phyloP scores from a whole-genome alignment of 1,284 basidiomycete species.

The Papiliotrema terrestris region DNA sequence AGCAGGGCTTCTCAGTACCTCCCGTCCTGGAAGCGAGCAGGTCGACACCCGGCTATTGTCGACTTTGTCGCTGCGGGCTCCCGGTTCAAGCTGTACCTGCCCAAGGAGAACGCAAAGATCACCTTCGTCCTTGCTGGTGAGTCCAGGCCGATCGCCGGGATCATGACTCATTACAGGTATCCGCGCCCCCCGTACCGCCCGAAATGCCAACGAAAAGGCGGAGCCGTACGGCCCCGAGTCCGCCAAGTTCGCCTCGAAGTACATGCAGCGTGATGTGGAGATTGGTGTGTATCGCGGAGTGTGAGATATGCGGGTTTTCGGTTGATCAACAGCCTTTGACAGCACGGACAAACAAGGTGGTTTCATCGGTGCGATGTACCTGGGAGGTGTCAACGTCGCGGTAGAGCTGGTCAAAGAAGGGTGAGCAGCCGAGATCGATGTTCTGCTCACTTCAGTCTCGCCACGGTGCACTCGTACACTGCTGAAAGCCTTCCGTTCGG shows the following conservation, averaged over 20 bases:
- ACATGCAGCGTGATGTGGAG: constrained; percentile 94
- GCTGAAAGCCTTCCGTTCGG: constrained; percentile 76
- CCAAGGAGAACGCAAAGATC: constrained; percentile 86
- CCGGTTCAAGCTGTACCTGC: constrained; percentile 86
- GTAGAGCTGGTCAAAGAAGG: constrained; percentile 80
- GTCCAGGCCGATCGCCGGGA: constrained; percentile 9
- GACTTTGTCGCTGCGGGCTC: constrained; percentile 93
- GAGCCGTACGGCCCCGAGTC: constrained; percentile 87
- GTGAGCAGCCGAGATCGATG: constrained; percentile 15
- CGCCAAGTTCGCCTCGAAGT: constrained; percentile 72
- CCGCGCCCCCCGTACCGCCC: constrained; percentile 74
- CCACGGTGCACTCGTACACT: constrained; percentile 80
- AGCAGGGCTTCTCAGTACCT: constrained; percentile 78
- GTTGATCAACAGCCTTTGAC: constrained; percentile 58
- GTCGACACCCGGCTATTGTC: constrained; percentile 76
- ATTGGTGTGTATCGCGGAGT: constrained; percentile 52
- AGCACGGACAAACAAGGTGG: constrained; percentile 90
- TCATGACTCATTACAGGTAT: constrained; percentile 57
- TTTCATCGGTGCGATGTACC: constrained; percentile 85
- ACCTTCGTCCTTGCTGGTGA: constrained; percentile 82
- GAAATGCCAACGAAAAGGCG: constrained; percentile 76
- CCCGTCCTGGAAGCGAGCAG: constrained; percentile 85
- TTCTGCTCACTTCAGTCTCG: constrained; percentile 51
- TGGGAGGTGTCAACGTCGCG: constrained; percentile 76
- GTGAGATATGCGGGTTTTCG: not conserved